Conservation (phyloP, 257 asterid species). For the Misopates orontium region DNA sequence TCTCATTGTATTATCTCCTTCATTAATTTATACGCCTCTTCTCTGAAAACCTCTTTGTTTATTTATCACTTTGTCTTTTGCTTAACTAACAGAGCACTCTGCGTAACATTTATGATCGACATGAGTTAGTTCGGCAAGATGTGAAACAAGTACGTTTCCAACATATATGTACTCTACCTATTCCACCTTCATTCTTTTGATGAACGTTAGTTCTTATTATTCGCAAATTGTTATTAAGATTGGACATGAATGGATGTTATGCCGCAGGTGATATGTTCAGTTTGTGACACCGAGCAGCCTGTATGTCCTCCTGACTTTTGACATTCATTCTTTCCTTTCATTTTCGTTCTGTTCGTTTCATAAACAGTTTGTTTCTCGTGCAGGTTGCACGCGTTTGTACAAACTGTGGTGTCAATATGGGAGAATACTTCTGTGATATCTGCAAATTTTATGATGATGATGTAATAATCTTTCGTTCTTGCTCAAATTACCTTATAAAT, state of each 20-base stretch:
- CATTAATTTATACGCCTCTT: neutral
- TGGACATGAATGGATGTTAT: neutral
- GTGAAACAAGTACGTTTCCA: slow-evolving; percentile 74
- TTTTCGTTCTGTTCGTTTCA: neutral
- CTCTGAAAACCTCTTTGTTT: slow-evolving; percentile 2
- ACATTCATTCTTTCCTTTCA: neutral
- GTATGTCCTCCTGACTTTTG: slow-evolving; percentile 43
- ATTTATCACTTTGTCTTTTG: slow-evolving; percentile 20
- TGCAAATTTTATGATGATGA: slow-evolving; percentile 96
- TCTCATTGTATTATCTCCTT: neutral
- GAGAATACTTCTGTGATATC: slow-evolving; percentile 82
- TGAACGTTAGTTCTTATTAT: neutral
- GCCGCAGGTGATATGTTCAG: slow-evolving; percentile 90
- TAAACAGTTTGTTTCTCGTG: slow-evolving; percentile 10
- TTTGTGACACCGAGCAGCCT: slow-evolving; percentile 96
- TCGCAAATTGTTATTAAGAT: neutral
- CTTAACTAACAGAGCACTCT: slow-evolving; percentile 52
- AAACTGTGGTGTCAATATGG: slow-evolving; percentile 95
- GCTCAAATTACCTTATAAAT: neutral
- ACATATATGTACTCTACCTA: slow-evolving; percentile 29
- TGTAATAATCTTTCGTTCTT: slow-evolving; percentile 44
- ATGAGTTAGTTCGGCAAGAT: slow-evolving; percentile 70
- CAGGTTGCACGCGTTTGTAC: slow-evolving; percentile 83
- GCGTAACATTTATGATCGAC: slow-evolving; percentile 67
- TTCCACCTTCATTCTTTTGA: slow-evolving; percentile 16